These are phyloP conservation scores for Anaeromyces robustus DNA, from an alignment of 192 early-diverging fungal genomes.

Conservation along the genomic window DNA sequence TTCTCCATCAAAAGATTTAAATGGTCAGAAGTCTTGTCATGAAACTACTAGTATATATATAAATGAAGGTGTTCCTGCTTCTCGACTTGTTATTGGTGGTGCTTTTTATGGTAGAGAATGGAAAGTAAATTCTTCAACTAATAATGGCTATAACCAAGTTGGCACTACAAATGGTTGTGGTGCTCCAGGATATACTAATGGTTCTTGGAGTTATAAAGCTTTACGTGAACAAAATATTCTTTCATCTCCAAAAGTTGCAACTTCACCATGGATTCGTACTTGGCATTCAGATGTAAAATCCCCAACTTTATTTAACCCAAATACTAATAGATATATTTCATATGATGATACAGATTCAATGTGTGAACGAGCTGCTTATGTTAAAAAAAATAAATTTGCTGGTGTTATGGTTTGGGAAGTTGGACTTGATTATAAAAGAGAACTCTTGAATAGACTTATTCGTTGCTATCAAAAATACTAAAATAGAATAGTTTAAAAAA, in stretches of 20 bases:
- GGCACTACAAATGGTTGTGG: no score
- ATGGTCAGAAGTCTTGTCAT: background rate
- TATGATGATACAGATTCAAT: slow-evolving; percentile 53
- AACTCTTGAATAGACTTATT: slow-evolving; percentile 18
- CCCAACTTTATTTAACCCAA: slow-evolving; percentile 55
- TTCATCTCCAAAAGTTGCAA: background rate
- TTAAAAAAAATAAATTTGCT: slow-evolving; percentile 27
- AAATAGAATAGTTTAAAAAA: no score
- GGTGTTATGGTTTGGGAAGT: slow-evolving; percentile 56
- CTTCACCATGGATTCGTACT: slow-evolving; percentile 39
- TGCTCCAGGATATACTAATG: no score
- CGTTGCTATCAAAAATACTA: no score
- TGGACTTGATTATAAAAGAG: slow-evolving; percentile 43
- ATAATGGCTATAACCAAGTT: background rate
- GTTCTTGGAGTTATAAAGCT: background rate
- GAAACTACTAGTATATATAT: background rate
- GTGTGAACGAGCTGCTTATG: slow-evolving; percentile 36
- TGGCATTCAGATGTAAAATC: slow-evolving; percentile 45
- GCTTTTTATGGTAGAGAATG: background rate
- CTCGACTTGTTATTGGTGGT: background rate
- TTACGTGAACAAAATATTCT: background rate
- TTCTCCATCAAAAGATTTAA: background rate
- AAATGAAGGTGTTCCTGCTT: background rate
- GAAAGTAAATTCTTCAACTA: background rate
- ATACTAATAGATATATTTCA: slow-evolving; percentile 40